Percentiles rank a stretch among this genome's conserved stretches.
phyloP scores from a whole-genome alignment of 2,329 filamentous ascomycete species.

The Fusarium sp. region DNA sequence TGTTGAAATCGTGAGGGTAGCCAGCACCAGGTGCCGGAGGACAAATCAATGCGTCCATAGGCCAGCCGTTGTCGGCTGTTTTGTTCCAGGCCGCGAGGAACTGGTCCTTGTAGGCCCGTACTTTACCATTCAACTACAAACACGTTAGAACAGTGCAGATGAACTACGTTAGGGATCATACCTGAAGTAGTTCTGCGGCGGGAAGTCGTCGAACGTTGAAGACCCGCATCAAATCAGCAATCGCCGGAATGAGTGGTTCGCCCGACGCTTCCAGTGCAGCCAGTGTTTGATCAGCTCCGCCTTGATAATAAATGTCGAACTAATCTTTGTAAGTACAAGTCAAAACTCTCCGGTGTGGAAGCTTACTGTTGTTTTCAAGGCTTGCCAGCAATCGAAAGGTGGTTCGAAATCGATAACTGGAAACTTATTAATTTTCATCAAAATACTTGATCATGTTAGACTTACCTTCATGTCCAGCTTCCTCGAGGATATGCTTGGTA shows the following conservation, averaged over 20 bases:
- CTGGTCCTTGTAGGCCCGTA: neutral
- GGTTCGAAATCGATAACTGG: conserved; percentile 22
- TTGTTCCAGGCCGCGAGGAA: conserved; percentile 6
- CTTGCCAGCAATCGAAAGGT: conserved; percentile 27
- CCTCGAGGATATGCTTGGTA: neutral
- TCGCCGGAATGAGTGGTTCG: conserved; percentile 15
- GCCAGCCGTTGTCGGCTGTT: neutral
- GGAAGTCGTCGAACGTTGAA: neutral
- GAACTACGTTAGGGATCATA: no score
- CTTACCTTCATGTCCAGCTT: conserved; percentile 17
- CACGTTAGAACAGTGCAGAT: no score
- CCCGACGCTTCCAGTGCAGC: conserved; percentile 2
- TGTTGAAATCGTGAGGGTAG: conserved; percentile 23
- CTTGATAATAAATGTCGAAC: conserved; percentile 23
- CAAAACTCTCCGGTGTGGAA: accelerated
- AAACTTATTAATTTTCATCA: accelerated
- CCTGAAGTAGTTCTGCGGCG: conserved; percentile 7
- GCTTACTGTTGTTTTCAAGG: neutral
- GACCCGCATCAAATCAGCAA: conserved; percentile 9
- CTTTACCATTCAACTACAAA: neutral
- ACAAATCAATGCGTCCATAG: conserved; percentile 16
- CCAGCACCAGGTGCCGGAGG: conserved; percentile 7
- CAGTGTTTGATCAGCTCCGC: neutral
- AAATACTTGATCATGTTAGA: accelerated
- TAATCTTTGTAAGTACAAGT: neutral